These are phyloP conservation scores for Narthecium ossifragum DNA, from an alignment of 106 monocot species.

Conservation along the genomic window DNA sequence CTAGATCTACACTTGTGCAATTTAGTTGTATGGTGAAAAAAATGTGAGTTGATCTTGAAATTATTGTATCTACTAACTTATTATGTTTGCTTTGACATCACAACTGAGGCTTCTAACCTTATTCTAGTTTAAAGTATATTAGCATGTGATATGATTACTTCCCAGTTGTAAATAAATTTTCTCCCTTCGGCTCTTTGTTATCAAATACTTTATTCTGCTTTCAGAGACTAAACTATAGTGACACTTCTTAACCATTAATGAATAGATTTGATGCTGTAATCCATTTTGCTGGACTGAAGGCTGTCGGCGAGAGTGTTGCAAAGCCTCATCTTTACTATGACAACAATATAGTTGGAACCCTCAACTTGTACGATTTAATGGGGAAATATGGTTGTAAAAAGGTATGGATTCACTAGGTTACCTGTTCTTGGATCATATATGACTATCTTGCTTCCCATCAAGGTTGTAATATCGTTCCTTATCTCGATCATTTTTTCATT, in stretches of 20 bases:
- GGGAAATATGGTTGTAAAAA: slow-evolving; percentile 62
- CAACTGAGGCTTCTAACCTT: no score
- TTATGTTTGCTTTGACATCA: no score
- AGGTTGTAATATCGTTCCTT: not conserved
- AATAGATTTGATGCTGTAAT: slow-evolving; percentile 78
- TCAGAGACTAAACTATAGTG: slow-evolving; percentile 36
- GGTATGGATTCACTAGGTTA: slow-evolving; percentile 22
- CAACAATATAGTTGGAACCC: slow-evolving; percentile 68
- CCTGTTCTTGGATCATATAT: not conserved
- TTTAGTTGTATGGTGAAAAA: no score
- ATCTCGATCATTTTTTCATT: not conserved
- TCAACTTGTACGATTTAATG: slow-evolving; percentile 60
- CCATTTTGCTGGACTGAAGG: slow-evolving; percentile 81
- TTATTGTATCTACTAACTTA: no score
- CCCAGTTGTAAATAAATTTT: no score
- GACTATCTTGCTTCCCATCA: not conserved
- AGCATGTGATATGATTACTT: no score
- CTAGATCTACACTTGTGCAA: no score
- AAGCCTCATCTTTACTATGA: slow-evolving; percentile 59
- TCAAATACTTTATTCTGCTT: no score
- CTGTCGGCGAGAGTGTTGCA: slow-evolving; percentile 74
- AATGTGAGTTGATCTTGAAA: no score
- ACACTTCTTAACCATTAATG: not conserved
- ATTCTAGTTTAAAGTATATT: no score
- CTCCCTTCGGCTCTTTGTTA: no score